These are phyloP conservation scores for Starmera caribaea DNA, from an alignment of 805 yeast species.

Conservation along the genomic window DNA sequence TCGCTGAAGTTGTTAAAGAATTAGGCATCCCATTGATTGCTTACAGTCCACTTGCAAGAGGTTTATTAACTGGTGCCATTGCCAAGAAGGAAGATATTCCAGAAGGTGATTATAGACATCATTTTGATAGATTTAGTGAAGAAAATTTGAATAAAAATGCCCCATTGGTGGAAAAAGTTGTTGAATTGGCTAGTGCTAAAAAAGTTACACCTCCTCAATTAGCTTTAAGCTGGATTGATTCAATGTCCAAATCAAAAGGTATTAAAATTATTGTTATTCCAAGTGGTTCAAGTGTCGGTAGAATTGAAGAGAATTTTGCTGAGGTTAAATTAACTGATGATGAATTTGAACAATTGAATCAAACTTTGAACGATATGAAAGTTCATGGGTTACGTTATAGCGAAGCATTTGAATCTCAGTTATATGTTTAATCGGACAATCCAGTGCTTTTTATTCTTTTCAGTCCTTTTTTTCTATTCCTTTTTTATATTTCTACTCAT, in stretches of 20 bases:
- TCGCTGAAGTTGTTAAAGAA: constrained; percentile 48
- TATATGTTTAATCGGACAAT: constrained; percentile 6
- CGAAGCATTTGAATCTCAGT: constrained; percentile 12
- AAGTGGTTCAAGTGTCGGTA: constrained; percentile 50
- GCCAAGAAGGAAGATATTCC: constrained; percentile 38
- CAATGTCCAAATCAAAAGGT: constrained; percentile 20
- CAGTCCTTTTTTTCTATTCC: no score
- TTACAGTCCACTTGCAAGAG: constrained; percentile 80
- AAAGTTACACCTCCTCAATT: constrained; percentile 53
- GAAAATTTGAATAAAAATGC: constrained; percentile 50
- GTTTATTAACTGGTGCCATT: constrained; percentile 59
- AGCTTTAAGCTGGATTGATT: constrained; percentile 53
- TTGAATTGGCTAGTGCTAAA: constrained; percentile 36
- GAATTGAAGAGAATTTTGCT: constrained; percentile 53
- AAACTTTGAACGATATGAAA: constrained; percentile 30
- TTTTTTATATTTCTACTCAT: no score
- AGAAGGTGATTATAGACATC: constrained; percentile 42
- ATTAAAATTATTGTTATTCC: constrained; percentile 74
- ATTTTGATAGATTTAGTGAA: constrained; percentile 46
- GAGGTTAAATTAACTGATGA: constrained; percentile 38
- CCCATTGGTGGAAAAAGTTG: constrained; percentile 36
- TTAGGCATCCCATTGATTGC: constrained; percentile 58
- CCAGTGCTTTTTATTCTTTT: no score
- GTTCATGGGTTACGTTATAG: constrained; percentile 52
- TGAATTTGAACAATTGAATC: constrained; percentile 46